Conservation (phyloP, 2,329 filamentous ascomycete species). For the Drechslerella dactyloides region DNA sequence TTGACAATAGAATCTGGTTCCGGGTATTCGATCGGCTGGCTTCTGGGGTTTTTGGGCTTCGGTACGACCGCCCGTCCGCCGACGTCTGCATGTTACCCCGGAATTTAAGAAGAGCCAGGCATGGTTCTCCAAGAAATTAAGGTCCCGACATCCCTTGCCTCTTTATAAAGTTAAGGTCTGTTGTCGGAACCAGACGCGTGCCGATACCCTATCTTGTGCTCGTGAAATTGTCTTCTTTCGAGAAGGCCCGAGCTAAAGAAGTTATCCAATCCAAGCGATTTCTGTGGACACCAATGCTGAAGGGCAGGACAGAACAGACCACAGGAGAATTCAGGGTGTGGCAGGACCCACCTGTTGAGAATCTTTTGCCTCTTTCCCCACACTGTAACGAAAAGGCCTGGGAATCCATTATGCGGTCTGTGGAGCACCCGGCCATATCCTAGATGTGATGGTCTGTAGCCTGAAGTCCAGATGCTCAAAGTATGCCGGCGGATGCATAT, state of each 20-base stretch:
- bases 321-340: slow-evolving; percentile 1
- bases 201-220: neutral
- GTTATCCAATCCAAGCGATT: slow-evolving; percentile 28
- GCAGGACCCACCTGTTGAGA: slow-evolving; percentile 29
- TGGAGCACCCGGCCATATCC: neutral
- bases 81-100: slow-evolving; percentile 25
- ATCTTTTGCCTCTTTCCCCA: slow-evolving; percentile 33
- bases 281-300: slow-evolving; percentile 27
- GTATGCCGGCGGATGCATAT: neutral
- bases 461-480: too few relatives aligned
- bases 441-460: neutral
- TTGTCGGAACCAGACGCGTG: neutral
- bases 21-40: slow-evolving; percentile 28
- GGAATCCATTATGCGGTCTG: neutral
- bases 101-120: slow-evolving; percentile 28
- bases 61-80: slow-evolving; percentile 34
- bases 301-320: neutral
- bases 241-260: slow-evolving; percentile 39
- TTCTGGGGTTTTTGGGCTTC: slow-evolving; percentile 27
- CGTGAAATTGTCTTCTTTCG: slow-evolving; percentile 15
- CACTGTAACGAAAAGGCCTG: slow-evolving; percentile 8
- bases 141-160: slow-evolving; percentile 27
- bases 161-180: neutral
- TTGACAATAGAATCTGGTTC: slow-evolving; percentile 12
- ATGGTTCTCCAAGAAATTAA: slow-evolving; percentile 11